Evolutionary conservation across 1,284 basidiomycete species (phyloP), one percentile per base, ranked within the genome.

Genomic region (Tylopilus sp.): DNA sequence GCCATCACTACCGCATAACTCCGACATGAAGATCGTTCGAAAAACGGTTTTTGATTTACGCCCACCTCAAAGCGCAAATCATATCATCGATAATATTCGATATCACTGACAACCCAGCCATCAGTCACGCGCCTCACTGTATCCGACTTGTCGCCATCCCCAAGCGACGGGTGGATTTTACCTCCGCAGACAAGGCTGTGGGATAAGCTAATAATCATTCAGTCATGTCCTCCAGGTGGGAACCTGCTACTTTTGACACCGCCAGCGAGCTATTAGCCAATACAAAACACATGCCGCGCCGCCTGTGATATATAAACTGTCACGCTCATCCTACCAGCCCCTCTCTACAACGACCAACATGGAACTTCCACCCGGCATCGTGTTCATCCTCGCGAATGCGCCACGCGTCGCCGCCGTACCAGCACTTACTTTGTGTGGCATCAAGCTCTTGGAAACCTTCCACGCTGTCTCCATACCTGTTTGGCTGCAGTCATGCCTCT

Each of bases 321-420:
- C 49, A 33, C 55, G 57, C 13, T 19, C 38, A 7, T 32, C 18
- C 9, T 6, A n/a, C n/a, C n/a, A 41, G 29, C 47, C 36, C 52
- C 53, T 57, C 63, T 24, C 29, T 16, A 16, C n/a, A n/a, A n/a
- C n/a, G n/a, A n/a, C n/a, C 62, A 47, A 49, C 58, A 75, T 73
- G 72, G 64, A 63, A 36, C 58, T 77, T 10, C 74, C 79, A 5
- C 79, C 79, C 9, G 77, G 77, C 47, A 60, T 79, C 60, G 57
- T 66, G n/a, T 73, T 69, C 22, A 53, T 77, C 59, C 15, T 62
- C 57, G 51, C 57, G n/a, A 72, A 71, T 19, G 58, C 72, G 24
- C 76, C 67, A 9, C 67, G 69, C 10, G 49, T 77, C 12, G 13
- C 67, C 3, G 24, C 72, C 47, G 72, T 71, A 29, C 74, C 75